A percentile compares a stretch with the other conserved stretches of the same genome.
These are phyloP conservation scores for Truncatella angustata DNA, from an alignment of 2,329 filamentous ascomycete species.

Conservation along the genomic window DNA sequence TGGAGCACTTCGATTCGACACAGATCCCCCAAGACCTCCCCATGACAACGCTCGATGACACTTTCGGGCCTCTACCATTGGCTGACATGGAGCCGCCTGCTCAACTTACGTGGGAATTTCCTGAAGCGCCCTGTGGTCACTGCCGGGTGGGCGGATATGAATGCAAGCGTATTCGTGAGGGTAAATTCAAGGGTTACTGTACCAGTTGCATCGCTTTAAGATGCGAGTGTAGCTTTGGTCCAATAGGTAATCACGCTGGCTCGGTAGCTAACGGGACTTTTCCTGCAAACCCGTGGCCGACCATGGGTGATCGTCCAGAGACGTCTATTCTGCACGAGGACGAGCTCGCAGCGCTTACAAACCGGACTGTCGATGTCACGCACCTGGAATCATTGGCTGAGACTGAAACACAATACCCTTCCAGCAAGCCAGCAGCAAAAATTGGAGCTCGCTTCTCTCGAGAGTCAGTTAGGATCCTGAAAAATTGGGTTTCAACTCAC, in stretches of 20 bases:
- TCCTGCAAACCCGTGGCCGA: constrained; percentile 44
- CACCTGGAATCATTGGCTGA: constrained; percentile 13
- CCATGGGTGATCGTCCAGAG: constrained; percentile 41
- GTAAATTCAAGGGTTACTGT: constrained; percentile 59
- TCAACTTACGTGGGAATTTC: constrained; percentile 42
- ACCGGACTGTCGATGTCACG: constrained; percentile 13
- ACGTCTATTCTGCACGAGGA: constrained; percentile 38
- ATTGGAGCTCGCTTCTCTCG: constrained; percentile 75
- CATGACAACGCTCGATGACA: constrained; percentile 27
- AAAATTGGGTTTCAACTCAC: constrained; percentile 81
- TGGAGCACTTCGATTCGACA: constrained; percentile 54
- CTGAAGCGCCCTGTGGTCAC: constrained; percentile 48
- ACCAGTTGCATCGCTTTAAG: constrained; percentile 61
- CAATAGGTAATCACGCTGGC: constrained; percentile 30
- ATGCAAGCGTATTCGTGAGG: constrained; percentile 61
- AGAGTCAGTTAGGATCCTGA: constrained; percentile 75
- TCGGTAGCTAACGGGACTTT: constrained; percentile 35
- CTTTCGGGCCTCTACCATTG: constrained; percentile 27
- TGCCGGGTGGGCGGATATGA: constrained; percentile 52
- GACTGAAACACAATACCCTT: constrained; percentile 26
- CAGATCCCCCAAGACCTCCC: constrained; percentile 34
- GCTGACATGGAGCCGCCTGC: constrained; percentile 14
- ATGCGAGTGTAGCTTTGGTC: constrained; percentile 57
- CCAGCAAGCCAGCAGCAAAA: constrained; percentile 47
- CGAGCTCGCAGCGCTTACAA: constrained; percentile 21